Percentiles rank a stretch among this genome's conserved stretches.
These are phyloP conservation scores for Westerdykella sp. DNA, from an alignment of 2,329 filamentous ascomycete genomes.

Conservation along the genomic window DNA sequence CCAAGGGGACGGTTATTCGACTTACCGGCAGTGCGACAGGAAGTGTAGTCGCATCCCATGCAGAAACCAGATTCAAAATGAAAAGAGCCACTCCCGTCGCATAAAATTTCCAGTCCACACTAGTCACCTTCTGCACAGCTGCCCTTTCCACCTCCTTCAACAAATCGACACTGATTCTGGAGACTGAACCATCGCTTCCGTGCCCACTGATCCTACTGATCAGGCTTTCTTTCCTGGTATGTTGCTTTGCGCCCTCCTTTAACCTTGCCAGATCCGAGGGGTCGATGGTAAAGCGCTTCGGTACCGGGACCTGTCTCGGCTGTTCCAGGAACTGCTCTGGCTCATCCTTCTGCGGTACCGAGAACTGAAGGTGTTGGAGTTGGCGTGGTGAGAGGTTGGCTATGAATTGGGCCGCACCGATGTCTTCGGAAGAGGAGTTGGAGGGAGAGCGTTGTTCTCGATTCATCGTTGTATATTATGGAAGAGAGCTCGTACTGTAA, in stretches of 20 bases:
- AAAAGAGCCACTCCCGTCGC: conserved; percentile 16
- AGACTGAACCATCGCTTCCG: background rate
- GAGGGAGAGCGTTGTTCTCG: background rate
- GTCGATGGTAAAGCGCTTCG: conserved; percentile 17
- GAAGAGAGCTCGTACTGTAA: background rate
- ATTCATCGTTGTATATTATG: background rate
- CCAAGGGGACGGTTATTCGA: background rate
- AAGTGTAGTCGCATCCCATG: conserved; percentile 19
- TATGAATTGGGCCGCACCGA: conserved; percentile 17
- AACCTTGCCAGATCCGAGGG: conserved; percentile 6
- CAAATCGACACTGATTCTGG: conserved; percentile 4
- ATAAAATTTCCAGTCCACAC: conserved; percentile 20
- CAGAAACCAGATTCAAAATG: conserved; percentile 19
- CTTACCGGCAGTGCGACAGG: conserved; percentile 21
- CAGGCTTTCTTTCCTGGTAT: background rate
- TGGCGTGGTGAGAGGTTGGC: conserved; percentile 10
- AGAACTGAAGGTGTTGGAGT: conserved; percentile 13
- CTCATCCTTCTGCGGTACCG: conserved; percentile 7
- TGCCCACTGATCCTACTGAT: background rate
- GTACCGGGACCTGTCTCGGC: conserved; percentile 12
- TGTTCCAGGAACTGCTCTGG: conserved; percentile 15
- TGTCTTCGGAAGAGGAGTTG: background rate
- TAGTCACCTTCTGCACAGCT: conserved; percentile 2
- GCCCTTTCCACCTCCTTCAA: conserved; percentile 11
- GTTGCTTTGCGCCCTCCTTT: background rate